These are phyloP conservation scores for Podospora comata DNA, from an alignment of 495 filamentous ascomycete species.

Conservation along the genomic window DNA sequence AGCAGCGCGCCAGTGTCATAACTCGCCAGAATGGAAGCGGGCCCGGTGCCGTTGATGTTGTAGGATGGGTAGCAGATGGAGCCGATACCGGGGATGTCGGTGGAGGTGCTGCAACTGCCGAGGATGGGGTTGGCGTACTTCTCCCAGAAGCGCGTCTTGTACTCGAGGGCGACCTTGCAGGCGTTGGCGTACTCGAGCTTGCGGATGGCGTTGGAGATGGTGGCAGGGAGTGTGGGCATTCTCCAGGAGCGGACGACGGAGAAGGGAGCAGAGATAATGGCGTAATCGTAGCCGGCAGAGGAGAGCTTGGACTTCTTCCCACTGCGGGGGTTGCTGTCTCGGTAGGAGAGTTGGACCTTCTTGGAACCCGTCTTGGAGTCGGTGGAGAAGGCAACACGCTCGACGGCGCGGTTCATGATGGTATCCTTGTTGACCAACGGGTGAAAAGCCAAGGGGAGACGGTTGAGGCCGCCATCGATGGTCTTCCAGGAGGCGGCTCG, in stretches of 20 bases:
- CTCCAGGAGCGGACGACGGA: constrained; percentile 54
- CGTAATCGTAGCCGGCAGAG: constrained; percentile 60
- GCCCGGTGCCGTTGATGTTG: constrained; percentile 58
- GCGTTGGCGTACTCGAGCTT: constrained; percentile 54
- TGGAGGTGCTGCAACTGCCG: constrained; percentile 55
- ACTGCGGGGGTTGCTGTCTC: constrained; percentile 34
- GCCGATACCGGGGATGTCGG: constrained; percentile 57
- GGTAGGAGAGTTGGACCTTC: constrained; percentile 50
- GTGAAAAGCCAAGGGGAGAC: constrained; percentile 59
- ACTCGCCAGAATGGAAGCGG: constrained; percentile 59
- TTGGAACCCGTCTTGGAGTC: constrained; percentile 22
- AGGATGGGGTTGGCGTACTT: constrained; percentile 57
- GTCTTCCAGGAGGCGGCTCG: constrained; percentile 57
- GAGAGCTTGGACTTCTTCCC: constrained; percentile 36
- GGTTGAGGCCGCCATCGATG: constrained; percentile 60
- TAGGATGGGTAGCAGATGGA: constrained; percentile 63
- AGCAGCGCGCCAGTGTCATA: constrained; percentile 50
- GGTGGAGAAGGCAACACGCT: constrained; percentile 43
- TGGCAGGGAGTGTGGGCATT: constrained; percentile 39
- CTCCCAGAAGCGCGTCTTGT: constrained; percentile 66
- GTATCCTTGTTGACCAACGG: constrained; percentile 55
- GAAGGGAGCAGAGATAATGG: constrained; percentile 61
- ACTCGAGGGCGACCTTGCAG: constrained; percentile 66
- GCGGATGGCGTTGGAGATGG: constrained; percentile 57
- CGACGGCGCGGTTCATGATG: constrained; percentile 52